Percentiles rank a stretch among this genome's conserved stretches.
These are phyloP conservation scores for Amaranthus hypochondriacus DNA, from an alignment of 148 eudicot species.

Conservation along the genomic window DNA sequence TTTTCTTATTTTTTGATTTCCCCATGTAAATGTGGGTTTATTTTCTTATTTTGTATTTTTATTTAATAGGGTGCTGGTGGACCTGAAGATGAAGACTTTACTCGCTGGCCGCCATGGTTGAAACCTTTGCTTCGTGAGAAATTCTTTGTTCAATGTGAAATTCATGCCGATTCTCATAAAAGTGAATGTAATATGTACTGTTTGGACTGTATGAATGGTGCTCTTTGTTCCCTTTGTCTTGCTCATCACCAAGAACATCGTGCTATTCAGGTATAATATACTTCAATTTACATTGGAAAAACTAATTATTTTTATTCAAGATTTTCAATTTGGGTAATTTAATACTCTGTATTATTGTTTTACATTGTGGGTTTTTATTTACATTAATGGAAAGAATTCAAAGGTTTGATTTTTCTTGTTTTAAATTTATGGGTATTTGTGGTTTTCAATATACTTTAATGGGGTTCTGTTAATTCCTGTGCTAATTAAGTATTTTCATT, in stretches of 20 bases:
- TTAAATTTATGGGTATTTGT: background rate
- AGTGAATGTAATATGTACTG: constrained; percentile 96
- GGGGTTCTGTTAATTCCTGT: constrained; percentile 12
- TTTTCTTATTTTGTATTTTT: background rate
- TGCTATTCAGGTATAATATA: constrained; percentile 60
- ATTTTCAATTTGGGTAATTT: background rate
- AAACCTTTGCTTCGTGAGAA: constrained; percentile 52
- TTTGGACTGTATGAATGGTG: constrained; percentile 68
- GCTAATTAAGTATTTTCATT: background rate
- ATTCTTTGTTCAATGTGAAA: constrained; percentile 70
- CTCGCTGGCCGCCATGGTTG: constrained; percentile 80
- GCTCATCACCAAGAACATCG: constrained; percentile 61
- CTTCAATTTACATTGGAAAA: background rate
- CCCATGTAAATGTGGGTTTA: background rate
- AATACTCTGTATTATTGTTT: background rate
- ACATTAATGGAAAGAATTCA: background rate
- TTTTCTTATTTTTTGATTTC: background rate
- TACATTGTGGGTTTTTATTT: background rate
- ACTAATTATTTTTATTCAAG: background rate
- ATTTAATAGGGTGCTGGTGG: constrained; percentile 49
- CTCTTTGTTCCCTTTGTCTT: constrained; percentile 79
- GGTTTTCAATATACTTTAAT: background rate
- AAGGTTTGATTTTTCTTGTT: background rate
- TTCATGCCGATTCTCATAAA: constrained; percentile 76
- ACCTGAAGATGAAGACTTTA: constrained; percentile 66